Base-by-base conservation (phyloP, 371 early-diverging fungal species). In the Choanephora cucurbitarum region DNA sequence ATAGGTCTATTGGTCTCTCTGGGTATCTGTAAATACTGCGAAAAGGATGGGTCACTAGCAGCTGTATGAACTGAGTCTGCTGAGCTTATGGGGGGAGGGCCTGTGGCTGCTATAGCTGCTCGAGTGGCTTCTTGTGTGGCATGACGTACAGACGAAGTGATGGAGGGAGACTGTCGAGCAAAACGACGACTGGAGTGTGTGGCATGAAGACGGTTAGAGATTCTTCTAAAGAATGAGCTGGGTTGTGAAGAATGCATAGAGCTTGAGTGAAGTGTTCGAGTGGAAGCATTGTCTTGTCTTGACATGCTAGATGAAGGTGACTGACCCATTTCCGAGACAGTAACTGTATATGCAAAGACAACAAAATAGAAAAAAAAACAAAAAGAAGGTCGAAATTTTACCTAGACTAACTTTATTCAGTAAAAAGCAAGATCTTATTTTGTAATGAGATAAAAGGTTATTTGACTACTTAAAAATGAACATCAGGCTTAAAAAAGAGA, bases 201-300 rank as follows among this genome's bases (percentile, higher is more conserved):
- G 34, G 24, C 44, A 28, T 52, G 60, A n/a, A 65, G 44, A 14
- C 57, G 44, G 14, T 65, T 50, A 1, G 66, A 60, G 21, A 65
- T 52, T 53, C 57, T 42, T 41, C 53, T 44, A 45, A 65, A 60
- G 32, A 65, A 65, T 0, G 60, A 57, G 0, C 44, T 6, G 14
- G 52, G 60, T 41, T 49, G 56, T 42, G 52, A 47, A 4, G 66
- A 65, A 28, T 55, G 19, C 28, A 60, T 49, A 7, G 66, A 65
- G 23, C 49, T 53, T 14, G 66, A 65, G 41, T 65, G 66, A 45
- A 65, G 53, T 34, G 66, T 65, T 14, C 57, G 56, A 37, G 57
- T 60, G 2, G 66, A 65, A 7, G 60, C 60, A 50, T 65, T 53
- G 43, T 65, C 66, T 44, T 53, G 66, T 41, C 57, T 44, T 17